Conservation (phyloP, 2,329 filamentous ascomycete genomes). For the Penicillium sp. region DNA sequence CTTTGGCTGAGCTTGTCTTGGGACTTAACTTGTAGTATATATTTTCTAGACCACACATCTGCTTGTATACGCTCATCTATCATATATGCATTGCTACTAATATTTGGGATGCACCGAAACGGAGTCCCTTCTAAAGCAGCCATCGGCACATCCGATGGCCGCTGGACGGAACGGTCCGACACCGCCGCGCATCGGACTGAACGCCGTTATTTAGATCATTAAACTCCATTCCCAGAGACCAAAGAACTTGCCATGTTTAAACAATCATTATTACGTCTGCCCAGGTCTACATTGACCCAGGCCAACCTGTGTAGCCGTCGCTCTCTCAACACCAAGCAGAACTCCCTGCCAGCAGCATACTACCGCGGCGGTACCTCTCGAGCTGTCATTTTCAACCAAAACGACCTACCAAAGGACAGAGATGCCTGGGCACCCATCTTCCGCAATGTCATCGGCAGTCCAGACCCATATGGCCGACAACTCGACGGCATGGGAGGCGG, state of each 20-base stretch:
- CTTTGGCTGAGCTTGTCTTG: conserved; percentile 59
- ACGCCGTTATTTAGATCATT: background rate
- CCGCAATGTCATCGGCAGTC: conserved; percentile 62
- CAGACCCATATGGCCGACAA: conserved; percentile 67
- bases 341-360: conserved; percentile 56
- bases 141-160: background rate
- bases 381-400: conserved; percentile 60
- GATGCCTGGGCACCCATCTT: conserved; percentile 58
- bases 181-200: conserved; percentile 1
- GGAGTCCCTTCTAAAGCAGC: too few relatives aligned
- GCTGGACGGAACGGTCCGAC: conserved; percentile 4
- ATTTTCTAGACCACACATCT: too few relatives aligned
- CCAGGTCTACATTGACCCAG: background rate
- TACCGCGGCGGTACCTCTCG: conserved; percentile 72
- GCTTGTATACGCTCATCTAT: too few relatives aligned
- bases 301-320: background rate
- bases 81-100: too few relatives aligned
- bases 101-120: too few relatives aligned
- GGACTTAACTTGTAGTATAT: too few relatives aligned
- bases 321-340: conserved; percentile 23
- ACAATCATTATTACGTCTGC: background rate
- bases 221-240: background rate
- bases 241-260: conserved; percentile 4
- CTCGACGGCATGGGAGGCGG: conserved; percentile 72
- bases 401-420: conserved; percentile 53